Base-by-base conservation (phyloP, 768 basidiomycete species). In the Lentinula detonsa region DNA sequence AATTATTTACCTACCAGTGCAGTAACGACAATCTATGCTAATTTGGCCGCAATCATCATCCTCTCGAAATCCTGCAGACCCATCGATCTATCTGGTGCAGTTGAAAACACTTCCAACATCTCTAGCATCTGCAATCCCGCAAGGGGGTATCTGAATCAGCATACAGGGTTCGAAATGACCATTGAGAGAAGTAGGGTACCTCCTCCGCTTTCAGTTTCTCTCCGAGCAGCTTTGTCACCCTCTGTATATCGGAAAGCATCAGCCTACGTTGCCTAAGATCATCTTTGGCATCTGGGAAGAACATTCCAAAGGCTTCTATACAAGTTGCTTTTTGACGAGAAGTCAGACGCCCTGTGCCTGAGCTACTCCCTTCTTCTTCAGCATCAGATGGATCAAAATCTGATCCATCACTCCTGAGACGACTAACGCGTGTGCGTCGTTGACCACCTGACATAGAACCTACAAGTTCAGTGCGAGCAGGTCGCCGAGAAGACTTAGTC, bases 61-160 rank as follows among this genome's bases (percentile, higher is more conserved):
- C 75, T 74, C 64, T 85, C 82, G 66, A 94, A 94, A 69, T 93
- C 90, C 13, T 74, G 71, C 37, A 92, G 76, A 60, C 71, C 72
- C 76, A 93, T 80, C 3, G 88, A 81, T 68, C 85, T 85, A 70
- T 93, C 91, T 0, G 81, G 74, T 0, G 84, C 81, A 0, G 81
- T 84, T 1, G 91, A 90, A 68, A 91, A 93, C 56, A 79, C 78
- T n/a, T 82, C 80, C 1, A 94, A 75, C 91, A 93, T 93, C 61
- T 92, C 90, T 2, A 86, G 65, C 65, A 91, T 86, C 91, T 93
- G 59, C 8, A 18, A 54, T 45, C 34, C 43, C 21, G 31, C 10
- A 23, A 23, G 23, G 23, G 23, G 23, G 23, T 23, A 23, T 23
- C 23, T 23, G 23, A 23, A 23, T 23, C 23, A 23, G 23, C 23